Evolutionary conservation across 2,329 filamentous ascomycete genomes (phyloP).

Genomic region (Trichoderma sp.): DNA sequence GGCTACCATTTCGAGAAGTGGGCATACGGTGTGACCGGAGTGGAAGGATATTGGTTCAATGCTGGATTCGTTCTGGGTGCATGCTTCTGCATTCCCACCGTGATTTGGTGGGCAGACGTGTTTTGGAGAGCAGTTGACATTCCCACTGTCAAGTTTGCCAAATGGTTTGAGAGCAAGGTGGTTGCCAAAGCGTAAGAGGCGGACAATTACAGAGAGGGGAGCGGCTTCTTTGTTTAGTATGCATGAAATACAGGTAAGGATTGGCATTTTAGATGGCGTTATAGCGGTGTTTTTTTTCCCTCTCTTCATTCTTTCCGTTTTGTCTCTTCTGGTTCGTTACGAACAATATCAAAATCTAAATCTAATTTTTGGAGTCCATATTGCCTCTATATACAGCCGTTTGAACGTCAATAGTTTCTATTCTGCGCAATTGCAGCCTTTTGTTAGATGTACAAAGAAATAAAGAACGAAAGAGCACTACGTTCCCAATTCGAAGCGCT

Average conservation of each 20-base stretch:
- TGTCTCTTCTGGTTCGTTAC: neutral
- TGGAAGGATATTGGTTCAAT: constrained; percentile 51
- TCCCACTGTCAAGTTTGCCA: constrained; percentile 59
- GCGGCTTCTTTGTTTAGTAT: neutral
- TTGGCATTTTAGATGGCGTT: constrained; percentile 15
- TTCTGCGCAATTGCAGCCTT: neutral
- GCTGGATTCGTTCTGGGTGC: constrained; percentile 53
- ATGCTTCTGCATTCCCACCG: constrained; percentile 53
- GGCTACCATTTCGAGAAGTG: constrained; percentile 57
- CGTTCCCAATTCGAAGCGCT: neutral
- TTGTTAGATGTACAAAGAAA: neutral
- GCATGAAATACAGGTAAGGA: neutral
- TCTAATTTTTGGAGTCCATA: neutral
- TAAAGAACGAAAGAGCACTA: neutral
- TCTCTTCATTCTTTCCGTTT: neutral
- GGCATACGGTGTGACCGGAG: constrained; percentile 53
- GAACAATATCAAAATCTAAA: neutral
- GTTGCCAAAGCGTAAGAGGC: constrained; percentile 37
- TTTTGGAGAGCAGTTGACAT: constrained; percentile 61
- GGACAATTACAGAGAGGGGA: neutral
- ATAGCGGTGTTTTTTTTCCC: constrained; percentile 2
- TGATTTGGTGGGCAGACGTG: constrained; percentile 60
- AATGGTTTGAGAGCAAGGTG: constrained; percentile 56
- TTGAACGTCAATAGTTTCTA: neutral
- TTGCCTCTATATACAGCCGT: neutral